Evolutionary conservation across 495 filamentous ascomycete genomes (phyloP).

Genomic region (Tuber magnatum): DNA sequence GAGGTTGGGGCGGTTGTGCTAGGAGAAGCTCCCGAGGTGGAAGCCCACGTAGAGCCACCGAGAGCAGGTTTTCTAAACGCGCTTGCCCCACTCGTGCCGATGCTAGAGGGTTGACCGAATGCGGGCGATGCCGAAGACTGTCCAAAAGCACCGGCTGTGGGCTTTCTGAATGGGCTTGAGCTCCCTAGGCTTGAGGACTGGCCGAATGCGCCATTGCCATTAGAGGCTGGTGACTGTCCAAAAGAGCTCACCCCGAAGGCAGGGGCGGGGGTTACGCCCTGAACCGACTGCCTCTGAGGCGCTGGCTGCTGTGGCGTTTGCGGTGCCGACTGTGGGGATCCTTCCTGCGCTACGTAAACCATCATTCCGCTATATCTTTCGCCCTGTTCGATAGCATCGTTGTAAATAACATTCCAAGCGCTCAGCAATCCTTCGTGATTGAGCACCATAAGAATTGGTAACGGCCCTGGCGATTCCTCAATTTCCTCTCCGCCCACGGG

Average conservation of each 20-base stretch:
- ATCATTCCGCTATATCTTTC: constrained; percentile 64
- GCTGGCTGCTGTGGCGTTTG: constrained; percentile 38
- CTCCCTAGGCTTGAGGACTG: constrained; percentile 25
- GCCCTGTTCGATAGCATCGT: constrained; percentile 68
- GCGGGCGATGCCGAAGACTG: constrained; percentile 21
- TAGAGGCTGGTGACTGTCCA: constrained; percentile 37
- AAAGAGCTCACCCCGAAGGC: constrained; percentile 45
- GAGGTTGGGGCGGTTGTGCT: constrained; percentile 14
- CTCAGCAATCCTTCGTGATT: constrained; percentile 82
- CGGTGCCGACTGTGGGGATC: constrained; percentile 12
- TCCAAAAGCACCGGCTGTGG: constrained; percentile 32
- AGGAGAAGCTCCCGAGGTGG: constrained; percentile 4
- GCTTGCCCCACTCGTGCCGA: constrained; percentile 13
- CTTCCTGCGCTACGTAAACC: constrained; percentile 44
- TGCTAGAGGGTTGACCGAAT: constrained; percentile 28
- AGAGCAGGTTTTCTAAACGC: constrained; percentile 26
- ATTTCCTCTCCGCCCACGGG: constrained; percentile 74
- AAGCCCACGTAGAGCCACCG: constrained; percentile 15
- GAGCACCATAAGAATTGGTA: constrained; percentile 79
- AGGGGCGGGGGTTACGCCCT: constrained; percentile 27
- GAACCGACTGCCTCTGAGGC: constrained; percentile 21
- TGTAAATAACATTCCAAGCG: constrained; percentile 86
- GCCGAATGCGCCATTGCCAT: constrained; percentile 28
- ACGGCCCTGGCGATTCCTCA: constrained; percentile 65
- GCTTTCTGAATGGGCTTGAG: constrained; percentile 29